Evolutionary conservation across 345 rosid genomes (phyloP).

Genomic region (Raphanus raphanistrum): DNA sequence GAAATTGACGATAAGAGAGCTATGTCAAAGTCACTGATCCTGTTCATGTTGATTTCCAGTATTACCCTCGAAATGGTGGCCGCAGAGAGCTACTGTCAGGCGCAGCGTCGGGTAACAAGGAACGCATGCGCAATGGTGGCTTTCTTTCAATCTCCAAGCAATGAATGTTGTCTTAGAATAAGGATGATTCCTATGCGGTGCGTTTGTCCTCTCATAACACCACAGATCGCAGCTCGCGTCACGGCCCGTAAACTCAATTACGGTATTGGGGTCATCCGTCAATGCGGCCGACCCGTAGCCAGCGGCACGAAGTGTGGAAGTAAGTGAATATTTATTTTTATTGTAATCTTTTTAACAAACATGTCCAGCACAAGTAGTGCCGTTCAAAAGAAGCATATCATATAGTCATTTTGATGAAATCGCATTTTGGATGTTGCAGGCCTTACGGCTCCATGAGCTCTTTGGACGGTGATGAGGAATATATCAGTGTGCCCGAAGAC

Average conservation of each 20-base stretch:
- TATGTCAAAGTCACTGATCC: background rate
- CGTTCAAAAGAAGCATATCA: background rate
- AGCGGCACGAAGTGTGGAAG: constrained; percentile 21
- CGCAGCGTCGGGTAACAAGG: background rate
- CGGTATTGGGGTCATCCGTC: constrained; percentile 11
- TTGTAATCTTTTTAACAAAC: background rate
- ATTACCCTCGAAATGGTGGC: background rate
- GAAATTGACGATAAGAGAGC: constrained; percentile 1
- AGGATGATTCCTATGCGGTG: constrained; percentile 11
- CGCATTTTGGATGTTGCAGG: background rate
- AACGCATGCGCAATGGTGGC: constrained; percentile 6
- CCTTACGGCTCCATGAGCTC: constrained; percentile 11
- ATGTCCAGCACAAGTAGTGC: background rate
- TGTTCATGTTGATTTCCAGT: background rate
- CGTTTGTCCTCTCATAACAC: constrained; percentile 13
- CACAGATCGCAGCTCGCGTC: background rate
- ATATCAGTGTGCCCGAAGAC: background rate
- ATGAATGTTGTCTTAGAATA: constrained; percentile 13
- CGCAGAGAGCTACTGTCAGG: constrained; percentile 7
- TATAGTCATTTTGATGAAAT: background rate
- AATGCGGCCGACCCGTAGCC: constrained; percentile 8
- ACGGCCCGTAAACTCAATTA: background rate
- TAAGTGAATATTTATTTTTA: constrained; percentile 1
- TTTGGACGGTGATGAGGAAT: background rate
- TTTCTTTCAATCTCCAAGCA: background rate